phyloP scores from a whole-genome alignment of 169 alveolate species.

The Eimeria brunetti region DNA sequence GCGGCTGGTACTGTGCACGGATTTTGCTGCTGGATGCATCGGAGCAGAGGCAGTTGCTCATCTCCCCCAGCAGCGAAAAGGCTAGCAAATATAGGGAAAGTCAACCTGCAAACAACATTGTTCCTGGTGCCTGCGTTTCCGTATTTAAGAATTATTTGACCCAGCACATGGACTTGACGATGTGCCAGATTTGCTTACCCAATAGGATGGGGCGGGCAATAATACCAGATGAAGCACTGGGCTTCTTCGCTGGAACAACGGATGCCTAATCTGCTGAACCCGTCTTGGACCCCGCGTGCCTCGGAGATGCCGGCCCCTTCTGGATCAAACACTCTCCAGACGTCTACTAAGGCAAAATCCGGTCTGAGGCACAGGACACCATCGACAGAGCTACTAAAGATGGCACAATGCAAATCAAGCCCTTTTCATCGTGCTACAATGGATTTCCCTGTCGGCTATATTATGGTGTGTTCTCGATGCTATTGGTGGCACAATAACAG shows the following conservation, averaged over 20 bases:
- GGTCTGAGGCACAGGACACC: slow-evolving; percentile 37
- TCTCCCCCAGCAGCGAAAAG: slow-evolving; percentile 69
- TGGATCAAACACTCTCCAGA: slow-evolving; percentile 67
- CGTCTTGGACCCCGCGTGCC: slow-evolving; percentile 62
- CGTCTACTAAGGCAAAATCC: slow-evolving; percentile 61
- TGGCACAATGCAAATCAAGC: not conserved
- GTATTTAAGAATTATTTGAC: not conserved
- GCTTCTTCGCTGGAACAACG: slow-evolving; percentile 68
- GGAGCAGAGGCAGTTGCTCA: slow-evolving; percentile 59
- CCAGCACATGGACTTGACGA: not conserved
- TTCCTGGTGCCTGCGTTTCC: not conserved
- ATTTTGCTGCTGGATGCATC: slow-evolving; percentile 65
- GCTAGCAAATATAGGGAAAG: slow-evolving; percentile 61
- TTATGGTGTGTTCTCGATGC: not conserved
- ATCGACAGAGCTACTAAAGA: not conserved
- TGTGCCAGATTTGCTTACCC: slow-evolving; percentile 7
- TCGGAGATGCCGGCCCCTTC: slow-evolving; percentile 63
- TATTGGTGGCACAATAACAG: too few relatives aligned
- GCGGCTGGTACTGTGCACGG: slow-evolving; percentile 69
- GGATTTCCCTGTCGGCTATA: not conserved
- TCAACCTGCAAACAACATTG: slow-evolving; percentile 20
- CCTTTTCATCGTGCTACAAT: not conserved
- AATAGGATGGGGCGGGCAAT: slow-evolving; percentile 57
- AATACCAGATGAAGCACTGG: slow-evolving; percentile 65
- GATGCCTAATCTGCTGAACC: slow-evolving; percentile 51